Base-by-base conservation (phyloP, 148 eudicot species). In the Suaeda aralocaspica region DNA sequence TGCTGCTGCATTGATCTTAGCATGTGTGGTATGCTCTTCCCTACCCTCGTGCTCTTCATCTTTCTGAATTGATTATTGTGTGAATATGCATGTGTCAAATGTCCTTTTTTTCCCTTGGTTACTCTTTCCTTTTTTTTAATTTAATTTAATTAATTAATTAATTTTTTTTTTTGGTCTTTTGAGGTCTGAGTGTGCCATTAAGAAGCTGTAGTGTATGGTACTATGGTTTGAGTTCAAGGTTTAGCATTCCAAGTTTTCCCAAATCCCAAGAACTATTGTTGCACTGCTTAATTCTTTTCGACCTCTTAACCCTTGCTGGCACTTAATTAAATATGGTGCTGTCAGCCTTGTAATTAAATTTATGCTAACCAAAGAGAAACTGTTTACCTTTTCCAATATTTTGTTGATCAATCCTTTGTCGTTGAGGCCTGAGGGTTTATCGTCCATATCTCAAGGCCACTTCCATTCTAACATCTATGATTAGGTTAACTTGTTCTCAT, bases 1-100 rank as follows among this genome's bases (percentile, higher is more conserved):
- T 82, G 96, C 97, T 45, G 81, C 80, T 62, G 79, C 96, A 51
- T 69, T 84, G 42, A 75, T 89, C 82, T 82, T 95, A 59, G 88
- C 99, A 52, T 87, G 92, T 73, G 84, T 95, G 83, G 99, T 95
- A 89, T 80, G 89, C 44, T 74, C 78, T 80, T 22, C 44, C 44
- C 34, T 24, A 16, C 36, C 25, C 55, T 44, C 44, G n/a, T 19
- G 41, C 49, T 44, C 46, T 60, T 36, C 30, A 30, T 70, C 62
- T 62, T 41, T 60, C 50, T 41, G 30, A 42, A 63, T 22, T 42
- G 29, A 22, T 24, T n/a, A 63, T 41, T 63, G 8, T 34, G 44
- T 34, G 11, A 33, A 8, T 41, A 30, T 31, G 63, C 11, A 15
- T 34, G 6, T 59, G 9, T 34, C 18, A 21, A 36, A 28, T n/a